A percentile compares a stretch with the other conserved stretches of the same genome.
Evolutionary conservation across 2,329 filamentous ascomycete species (phyloP).

Genomic region (Magnaporthiopsis rhizophila): DNA sequence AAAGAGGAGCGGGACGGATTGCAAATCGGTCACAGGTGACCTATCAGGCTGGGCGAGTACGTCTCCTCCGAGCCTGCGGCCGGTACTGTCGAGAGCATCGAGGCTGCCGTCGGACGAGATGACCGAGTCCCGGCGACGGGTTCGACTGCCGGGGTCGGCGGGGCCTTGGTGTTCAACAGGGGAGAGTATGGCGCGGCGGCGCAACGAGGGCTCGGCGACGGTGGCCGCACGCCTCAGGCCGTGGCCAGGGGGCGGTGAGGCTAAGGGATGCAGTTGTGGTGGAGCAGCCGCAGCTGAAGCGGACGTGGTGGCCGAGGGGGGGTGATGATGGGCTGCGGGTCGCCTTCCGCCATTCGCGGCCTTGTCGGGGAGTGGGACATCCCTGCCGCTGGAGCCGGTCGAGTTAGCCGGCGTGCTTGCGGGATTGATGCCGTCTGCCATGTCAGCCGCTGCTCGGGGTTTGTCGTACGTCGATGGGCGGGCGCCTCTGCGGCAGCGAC

Average conservation of each 20-base stretch:
- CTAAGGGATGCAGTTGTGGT: slow-evolving; percentile 1
- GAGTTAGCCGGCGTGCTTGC: neutral
- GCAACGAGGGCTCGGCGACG: slow-evolving; percentile 25
- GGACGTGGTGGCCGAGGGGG: neutral
- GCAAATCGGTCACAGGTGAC: slow-evolving; percentile 53
- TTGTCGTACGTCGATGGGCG: neutral
- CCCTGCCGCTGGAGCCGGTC: neutral
- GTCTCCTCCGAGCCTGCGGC: too few species aligned
- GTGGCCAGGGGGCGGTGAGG: slow-evolving; percentile 23
- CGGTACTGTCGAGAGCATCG: slow-evolving; percentile 49
- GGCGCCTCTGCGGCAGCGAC: too few species aligned
- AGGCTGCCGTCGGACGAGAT: slow-evolving; percentile 67
- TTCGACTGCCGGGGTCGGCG: slow-evolving; percentile 6
- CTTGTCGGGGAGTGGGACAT: neutral
- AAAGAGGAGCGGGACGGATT: slow-evolving; percentile 73
- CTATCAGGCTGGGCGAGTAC: too few species aligned
- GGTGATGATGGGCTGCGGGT: neutral
- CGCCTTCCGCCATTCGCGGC: neutral
- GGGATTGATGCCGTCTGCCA: neutral
- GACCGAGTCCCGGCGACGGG: slow-evolving; percentile 49
- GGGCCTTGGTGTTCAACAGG: neutral
- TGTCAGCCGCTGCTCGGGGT: neutral
- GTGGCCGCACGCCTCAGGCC: slow-evolving; percentile 33
- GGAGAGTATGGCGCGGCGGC: slow-evolving; percentile 17
- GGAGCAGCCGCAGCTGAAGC: neutral